Evolutionary conservation across 73 alveolate genomes (phyloP).

Genomic region (Breviolum minutum): DNA sequence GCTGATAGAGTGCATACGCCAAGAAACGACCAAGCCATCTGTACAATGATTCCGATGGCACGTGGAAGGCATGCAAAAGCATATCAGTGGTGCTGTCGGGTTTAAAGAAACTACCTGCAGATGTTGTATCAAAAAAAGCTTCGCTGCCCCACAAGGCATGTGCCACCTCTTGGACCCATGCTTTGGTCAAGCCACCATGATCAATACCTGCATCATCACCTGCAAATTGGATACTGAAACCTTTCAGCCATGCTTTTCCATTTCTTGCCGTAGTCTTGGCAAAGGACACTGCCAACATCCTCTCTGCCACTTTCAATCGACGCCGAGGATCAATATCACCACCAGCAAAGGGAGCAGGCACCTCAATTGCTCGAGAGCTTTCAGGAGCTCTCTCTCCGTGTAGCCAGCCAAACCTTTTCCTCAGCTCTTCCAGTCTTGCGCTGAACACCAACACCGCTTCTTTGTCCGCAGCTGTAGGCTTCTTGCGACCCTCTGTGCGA

Average conservation of each 20-base stretch:
- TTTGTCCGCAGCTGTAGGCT: slow-evolving; percentile 83
- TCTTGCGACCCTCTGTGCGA: slow-evolving; percentile 79
- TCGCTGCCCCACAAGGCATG: slow-evolving; percentile 91
- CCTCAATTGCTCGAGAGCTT: slow-evolving; percentile 14
- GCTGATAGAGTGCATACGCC: slow-evolving; percentile 68
- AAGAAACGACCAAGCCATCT: slow-evolving; percentile 90
- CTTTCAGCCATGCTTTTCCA: slow-evolving; percentile 80
- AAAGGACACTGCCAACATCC: slow-evolving; percentile 76
- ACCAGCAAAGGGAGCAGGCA: slow-evolving; percentile 78
- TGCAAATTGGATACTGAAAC: slow-evolving; percentile 58
- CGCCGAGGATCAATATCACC: slow-evolving; percentile 60
- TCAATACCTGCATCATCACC: slow-evolving; percentile 84
- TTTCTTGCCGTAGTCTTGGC: slow-evolving; percentile 84
- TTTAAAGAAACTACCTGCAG: slow-evolving; percentile 68
- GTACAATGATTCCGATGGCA: slow-evolving; percentile 76
- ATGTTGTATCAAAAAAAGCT: slow-evolving; percentile 55
- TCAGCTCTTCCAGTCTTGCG: slow-evolving; percentile 33
- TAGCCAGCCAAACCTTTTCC: slow-evolving; percentile 14
- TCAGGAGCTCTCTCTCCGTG: slow-evolving; percentile 50
- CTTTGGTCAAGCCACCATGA: slow-evolving; percentile 90
- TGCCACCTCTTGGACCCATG: slow-evolving; percentile 79
- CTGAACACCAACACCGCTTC: slow-evolving; percentile 64
- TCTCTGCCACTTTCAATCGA: slow-evolving; percentile 49
- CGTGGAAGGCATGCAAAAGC: slow-evolving; percentile 66
- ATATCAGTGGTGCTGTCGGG: slow-evolving; percentile 62